phyloP scores from a whole-genome alignment of 164 flowering plant species.

The Vitis rotundifolia region DNA sequence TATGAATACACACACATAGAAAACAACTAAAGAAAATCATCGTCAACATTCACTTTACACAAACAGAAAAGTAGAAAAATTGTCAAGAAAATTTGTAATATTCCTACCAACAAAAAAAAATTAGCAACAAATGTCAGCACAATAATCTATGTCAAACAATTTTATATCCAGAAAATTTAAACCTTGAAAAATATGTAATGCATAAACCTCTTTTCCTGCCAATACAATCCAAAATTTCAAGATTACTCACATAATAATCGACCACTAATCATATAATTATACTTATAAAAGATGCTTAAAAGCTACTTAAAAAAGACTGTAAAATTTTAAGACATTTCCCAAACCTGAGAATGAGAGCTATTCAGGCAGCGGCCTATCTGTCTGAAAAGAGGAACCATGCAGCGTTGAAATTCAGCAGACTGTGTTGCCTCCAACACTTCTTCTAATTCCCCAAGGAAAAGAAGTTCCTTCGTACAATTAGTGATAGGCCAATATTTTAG shows the following conservation, averaged over 20 bases:
- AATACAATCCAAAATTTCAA: background rate
- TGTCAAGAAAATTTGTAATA: too few relatives aligned
- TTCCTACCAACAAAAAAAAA: background rate
- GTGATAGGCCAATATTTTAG: constrained; percentile 55
- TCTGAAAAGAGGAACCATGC: constrained; percentile 44
- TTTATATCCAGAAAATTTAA: background rate
- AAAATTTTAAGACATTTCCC: background rate
- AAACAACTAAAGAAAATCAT: too few relatives aligned
- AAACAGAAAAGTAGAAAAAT: too few relatives aligned
- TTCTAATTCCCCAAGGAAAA: constrained; percentile 48
- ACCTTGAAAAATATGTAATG: too few relatives aligned
- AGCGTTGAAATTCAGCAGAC: constrained; percentile 43
- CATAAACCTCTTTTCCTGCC: background rate
- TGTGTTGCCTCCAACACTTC: constrained; percentile 55
- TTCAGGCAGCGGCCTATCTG: constrained; percentile 51
- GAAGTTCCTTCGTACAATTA: constrained; percentile 47
- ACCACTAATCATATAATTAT: background rate
- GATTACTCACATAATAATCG: background rate
- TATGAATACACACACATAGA: too few relatives aligned
- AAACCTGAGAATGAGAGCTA: constrained; percentile 48
- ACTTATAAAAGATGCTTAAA: background rate
- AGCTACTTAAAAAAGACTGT: background rate
- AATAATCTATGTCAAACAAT: background rate
- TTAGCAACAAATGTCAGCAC: background rate
- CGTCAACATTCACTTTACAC: too few relatives aligned